Conservation (phyloP, 176 grass and related monocot species). For the Cenchrus americanus region DNA sequence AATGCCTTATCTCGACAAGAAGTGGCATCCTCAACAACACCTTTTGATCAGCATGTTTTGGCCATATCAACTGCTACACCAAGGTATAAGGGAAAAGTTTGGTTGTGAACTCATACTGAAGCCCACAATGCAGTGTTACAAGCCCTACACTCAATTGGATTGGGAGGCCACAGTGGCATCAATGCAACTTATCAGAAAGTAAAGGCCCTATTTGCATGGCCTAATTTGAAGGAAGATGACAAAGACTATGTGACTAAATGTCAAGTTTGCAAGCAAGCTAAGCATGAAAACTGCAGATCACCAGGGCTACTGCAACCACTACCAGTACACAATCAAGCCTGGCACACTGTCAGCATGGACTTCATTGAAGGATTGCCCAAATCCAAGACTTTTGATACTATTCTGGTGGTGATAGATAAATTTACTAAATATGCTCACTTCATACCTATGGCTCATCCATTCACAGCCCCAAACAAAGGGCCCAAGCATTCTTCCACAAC, state of each 20-base stretch:
- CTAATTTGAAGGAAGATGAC: not conserved
- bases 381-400: not conserved
- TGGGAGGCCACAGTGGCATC: not conserved
- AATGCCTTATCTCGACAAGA: not conserved
- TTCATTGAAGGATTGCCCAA: not conserved
- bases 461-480: fast-evolving
- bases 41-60: too few relatives aligned
- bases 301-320: not conserved
- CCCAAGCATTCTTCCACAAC: fast-evolving
- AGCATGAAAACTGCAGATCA: not conserved
- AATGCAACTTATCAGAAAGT: not conserved
- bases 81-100: not conserved
- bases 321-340: not conserved
- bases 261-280: not conserved
- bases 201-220: not conserved
- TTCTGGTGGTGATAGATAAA: not conserved
- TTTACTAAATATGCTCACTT: not conserved
- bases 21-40: too few relatives aligned
- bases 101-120: not conserved
- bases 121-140: not conserved
- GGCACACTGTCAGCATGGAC: too few relatives aligned
- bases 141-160: not conserved
- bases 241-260: fast-evolving
- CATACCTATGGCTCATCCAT: not conserved
- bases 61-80: not conserved